These are phyloP conservation scores for Tribonema minus DNA, from an alignment of 108 stramenopile genomes.

Conservation along the genomic window DNA sequence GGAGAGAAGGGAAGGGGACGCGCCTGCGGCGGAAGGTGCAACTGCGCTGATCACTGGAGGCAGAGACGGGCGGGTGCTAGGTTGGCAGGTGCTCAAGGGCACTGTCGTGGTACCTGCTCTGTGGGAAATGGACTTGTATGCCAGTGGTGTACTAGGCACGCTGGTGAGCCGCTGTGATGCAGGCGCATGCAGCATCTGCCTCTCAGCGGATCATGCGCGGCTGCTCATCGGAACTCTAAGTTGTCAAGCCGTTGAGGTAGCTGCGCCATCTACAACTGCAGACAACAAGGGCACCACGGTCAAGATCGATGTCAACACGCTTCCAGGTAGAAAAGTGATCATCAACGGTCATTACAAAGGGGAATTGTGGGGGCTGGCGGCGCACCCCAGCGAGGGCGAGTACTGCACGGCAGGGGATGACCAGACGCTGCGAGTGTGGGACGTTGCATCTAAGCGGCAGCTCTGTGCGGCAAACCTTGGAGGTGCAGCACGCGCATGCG, in stretches of 20 bases:
- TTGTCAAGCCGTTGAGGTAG: neutral
- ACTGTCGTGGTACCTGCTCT: too few species aligned
- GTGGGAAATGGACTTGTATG: too few species aligned
- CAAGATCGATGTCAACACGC: neutral
- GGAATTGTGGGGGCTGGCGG: slow-evolving; percentile 51
- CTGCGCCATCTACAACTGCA: neutral
- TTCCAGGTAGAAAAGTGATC: neutral
- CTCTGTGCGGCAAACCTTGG: neutral
- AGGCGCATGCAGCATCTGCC: neutral
- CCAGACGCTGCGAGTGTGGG: slow-evolving; percentile 42
- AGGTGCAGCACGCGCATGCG: slow-evolving; percentile 1
- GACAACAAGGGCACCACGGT: neutral
- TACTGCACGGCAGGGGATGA: slow-evolving; percentile 53
- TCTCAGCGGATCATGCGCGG: neutral
- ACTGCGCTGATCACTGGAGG: too few species aligned
- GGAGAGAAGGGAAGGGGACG: too few species aligned
- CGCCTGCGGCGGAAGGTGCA: too few species aligned
- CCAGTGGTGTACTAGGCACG: too few species aligned
- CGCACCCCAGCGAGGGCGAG: slow-evolving; percentile 27
- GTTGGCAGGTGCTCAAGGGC: too few species aligned
- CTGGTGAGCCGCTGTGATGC: too few species aligned
- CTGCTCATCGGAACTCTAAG: neutral
- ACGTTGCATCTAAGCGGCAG: neutral
- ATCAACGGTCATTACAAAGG: slow-evolving; percentile 27
- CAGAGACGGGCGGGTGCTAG: too few species aligned